These are phyloP conservation scores for Cercospora nicotianae DNA, from an alignment of 2,329 filamentous ascomycete genomes.

Conservation along the genomic window DNA sequence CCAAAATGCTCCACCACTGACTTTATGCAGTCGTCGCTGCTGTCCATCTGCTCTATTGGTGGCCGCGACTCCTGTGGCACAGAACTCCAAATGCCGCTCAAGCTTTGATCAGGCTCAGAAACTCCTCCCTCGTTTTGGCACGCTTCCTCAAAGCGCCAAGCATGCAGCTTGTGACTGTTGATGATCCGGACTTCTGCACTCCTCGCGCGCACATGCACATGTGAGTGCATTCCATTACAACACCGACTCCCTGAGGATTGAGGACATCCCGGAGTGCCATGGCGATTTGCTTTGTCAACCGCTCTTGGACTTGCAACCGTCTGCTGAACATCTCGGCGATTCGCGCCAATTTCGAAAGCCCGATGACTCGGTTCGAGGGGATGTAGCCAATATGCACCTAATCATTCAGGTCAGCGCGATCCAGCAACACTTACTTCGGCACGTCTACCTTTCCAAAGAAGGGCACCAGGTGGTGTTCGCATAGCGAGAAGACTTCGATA, in stretches of 20 bases:
- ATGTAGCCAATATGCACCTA: constrained; percentile 99
- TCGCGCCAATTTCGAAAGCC: constrained; percentile 90
- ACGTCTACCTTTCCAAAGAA: constrained; percentile 81
- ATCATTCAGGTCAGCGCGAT: constrained; percentile 5
- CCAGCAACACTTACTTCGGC: not conserved
- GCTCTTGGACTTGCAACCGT: constrained; percentile 91
- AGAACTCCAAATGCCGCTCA: not conserved
- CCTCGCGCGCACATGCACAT: constrained; percentile 99
- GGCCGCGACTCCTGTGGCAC: not conserved
- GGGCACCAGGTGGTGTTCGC: constrained; percentile 95
- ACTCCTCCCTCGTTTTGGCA: constrained; percentile 93
- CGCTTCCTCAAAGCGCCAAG: constrained; percentile 92
- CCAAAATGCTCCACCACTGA: not conserved
- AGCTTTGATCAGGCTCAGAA: constrained; percentile 60
- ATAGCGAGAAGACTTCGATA: constrained; percentile 91
- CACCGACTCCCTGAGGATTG: constrained; percentile 89
- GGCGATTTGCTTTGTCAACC: constrained; percentile 92
- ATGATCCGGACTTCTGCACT: constrained; percentile 85
- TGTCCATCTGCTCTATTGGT: not conserved
- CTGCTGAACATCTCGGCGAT: constrained; percentile 97
- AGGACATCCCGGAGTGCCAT: constrained; percentile 90
- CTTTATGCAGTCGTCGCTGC: not conserved
- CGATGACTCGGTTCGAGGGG: constrained; percentile 84
- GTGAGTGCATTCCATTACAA: constrained; percentile 96
- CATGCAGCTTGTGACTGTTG: constrained; percentile 94